Evolutionary conservation across 768 basidiomycete genomes (phyloP).

Genomic region (Xerocomus brunneocitrinus): DNA sequence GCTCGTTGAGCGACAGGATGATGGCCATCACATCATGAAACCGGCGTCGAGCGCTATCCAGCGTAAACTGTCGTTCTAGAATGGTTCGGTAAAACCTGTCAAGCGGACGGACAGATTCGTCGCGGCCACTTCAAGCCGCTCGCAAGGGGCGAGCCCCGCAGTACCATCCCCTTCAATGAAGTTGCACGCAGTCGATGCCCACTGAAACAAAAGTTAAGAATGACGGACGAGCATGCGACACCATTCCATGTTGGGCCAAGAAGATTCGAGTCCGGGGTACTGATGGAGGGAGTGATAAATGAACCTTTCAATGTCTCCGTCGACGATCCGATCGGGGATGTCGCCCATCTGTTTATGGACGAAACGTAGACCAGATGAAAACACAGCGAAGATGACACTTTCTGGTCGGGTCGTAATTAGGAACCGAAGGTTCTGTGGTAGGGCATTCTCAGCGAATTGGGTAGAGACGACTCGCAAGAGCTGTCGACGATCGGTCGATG

Average conservation of each 20-base stretch:
- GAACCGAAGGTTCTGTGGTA: constrained; percentile 13
- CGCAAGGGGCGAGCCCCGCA: neutral
- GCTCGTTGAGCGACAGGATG: neutral
- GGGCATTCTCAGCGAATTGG: neutral
- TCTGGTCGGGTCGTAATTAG: neutral
- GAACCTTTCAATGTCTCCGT: too few relatives aligned
- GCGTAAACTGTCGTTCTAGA: neutral
- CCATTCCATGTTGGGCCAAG: constrained; percentile 4
- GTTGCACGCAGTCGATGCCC: constrained; percentile 18
- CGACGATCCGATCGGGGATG: too few relatives aligned
- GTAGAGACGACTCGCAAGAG: constrained; percentile 1
- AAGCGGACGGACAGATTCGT: neutral
- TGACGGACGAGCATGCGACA: neutral
- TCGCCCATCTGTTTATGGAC: neutral
- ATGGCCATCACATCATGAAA: constrained; percentile 4
- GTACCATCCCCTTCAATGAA: neutral
- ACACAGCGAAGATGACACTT: neutral
- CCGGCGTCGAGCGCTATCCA: neutral
- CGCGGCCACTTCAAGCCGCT: neutral
- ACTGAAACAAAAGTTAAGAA: constrained; percentile 23
- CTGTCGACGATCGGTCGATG: constrained; percentile 14
- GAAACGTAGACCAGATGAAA: neutral
- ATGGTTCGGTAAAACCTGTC: neutral
- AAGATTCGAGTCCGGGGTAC: neutral
- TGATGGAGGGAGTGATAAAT: neutral